These are phyloP conservation scores for Aristolochia fimbriata DNA, from an alignment of 164 flowering plant genomes.

Conservation along the genomic window DNA sequence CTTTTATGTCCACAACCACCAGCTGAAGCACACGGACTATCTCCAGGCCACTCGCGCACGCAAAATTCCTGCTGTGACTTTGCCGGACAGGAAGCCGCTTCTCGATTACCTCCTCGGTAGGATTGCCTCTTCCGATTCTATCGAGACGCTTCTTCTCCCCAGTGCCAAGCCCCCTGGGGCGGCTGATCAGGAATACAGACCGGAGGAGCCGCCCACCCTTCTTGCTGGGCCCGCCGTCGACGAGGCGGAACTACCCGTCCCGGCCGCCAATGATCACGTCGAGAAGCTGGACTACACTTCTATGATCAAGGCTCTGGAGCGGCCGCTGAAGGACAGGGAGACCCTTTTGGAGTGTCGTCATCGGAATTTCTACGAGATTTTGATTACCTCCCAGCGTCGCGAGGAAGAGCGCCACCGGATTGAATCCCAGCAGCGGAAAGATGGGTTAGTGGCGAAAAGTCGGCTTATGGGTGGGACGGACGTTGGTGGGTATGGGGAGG, in stretches of 20 bases:
- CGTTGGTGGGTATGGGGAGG: constrained; percentile 37
- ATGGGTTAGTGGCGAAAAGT: constrained; percentile 78
- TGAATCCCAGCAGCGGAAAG: constrained; percentile 86
- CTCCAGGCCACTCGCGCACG: constrained; percentile 48
- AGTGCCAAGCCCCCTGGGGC: not conserved
- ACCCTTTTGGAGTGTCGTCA: constrained; percentile 57
- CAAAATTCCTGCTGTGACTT: constrained; percentile 59
- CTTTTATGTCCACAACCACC: constrained; percentile 55
- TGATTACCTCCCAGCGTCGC: constrained; percentile 43
- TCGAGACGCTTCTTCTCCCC: constrained; percentile 25
- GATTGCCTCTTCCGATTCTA: constrained; percentile 56
- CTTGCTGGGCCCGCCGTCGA: not conserved
- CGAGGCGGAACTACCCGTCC: not conserved
- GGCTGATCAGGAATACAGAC: constrained; percentile 26
- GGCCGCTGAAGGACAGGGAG: constrained; percentile 73
- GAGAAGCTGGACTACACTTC: constrained; percentile 22
- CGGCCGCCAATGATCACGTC: not conserved
- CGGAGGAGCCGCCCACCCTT: constrained; percentile 18
- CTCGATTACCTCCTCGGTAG: constrained; percentile 80
- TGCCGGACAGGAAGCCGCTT: constrained; percentile 80
- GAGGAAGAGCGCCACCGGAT: constrained; percentile 77
- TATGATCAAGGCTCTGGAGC: constrained; percentile 50
- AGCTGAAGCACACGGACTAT: constrained; percentile 73
- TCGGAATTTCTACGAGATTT: constrained; percentile 60
- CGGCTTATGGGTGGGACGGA: constrained; percentile 62